Evolutionary conservation across 768 basidiomycete genomes (phyloP).

Genomic region (Tylopilus vinaceipallidus): DNA sequence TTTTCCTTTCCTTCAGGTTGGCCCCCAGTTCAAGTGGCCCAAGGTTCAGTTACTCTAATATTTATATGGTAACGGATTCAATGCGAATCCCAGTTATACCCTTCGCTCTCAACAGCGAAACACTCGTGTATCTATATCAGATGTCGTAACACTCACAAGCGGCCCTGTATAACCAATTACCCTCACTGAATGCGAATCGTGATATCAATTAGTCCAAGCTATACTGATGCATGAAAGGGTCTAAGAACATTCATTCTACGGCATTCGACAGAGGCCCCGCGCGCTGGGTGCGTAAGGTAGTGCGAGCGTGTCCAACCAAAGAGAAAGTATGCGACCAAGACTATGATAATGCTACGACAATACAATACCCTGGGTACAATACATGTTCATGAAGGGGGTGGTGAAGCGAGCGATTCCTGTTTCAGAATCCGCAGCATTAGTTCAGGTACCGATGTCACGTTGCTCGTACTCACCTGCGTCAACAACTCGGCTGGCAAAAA

Average conservation of each 20-base stretch:
- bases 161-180: too few relatives aligned
- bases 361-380: slow-evolving; percentile 26
- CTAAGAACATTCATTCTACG: slow-evolving; percentile 10
- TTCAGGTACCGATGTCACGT: slow-evolving; percentile 18
- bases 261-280: slow-evolving; percentile 13
- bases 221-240: slow-evolving; percentile 3
- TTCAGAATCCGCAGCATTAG: slow-evolving; percentile 28
- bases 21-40: slow-evolving; percentile 56
- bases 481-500: slow-evolving; percentile 49
- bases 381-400: slow-evolving; percentile 50
- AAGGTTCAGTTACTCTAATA: slow-evolving; percentile 46
- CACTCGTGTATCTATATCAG: slow-evolving; percentile 24
- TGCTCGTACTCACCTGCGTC: slow-evolving; percentile 49
- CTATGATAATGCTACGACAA: slow-evolving; percentile 18
- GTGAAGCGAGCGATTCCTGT: slow-evolving; percentile 67
- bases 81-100: slow-evolving; percentile 1
- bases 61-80: background rate
- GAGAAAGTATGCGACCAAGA: slow-evolving; percentile 10
- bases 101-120: slow-evolving; percentile 41
- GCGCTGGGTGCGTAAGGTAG: slow-evolving; percentile 25
- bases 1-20: slow-evolving; percentile 38
- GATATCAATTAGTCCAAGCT: slow-evolving; percentile 21
- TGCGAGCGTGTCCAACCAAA: slow-evolving; percentile 15
- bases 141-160: slow-evolving; percentile 24
- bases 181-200: slow-evolving; percentile 6